phyloP scores from a whole-genome alignment of 176 grass and related monocot genomes.

The Thinopyrum elongatum region DNA sequence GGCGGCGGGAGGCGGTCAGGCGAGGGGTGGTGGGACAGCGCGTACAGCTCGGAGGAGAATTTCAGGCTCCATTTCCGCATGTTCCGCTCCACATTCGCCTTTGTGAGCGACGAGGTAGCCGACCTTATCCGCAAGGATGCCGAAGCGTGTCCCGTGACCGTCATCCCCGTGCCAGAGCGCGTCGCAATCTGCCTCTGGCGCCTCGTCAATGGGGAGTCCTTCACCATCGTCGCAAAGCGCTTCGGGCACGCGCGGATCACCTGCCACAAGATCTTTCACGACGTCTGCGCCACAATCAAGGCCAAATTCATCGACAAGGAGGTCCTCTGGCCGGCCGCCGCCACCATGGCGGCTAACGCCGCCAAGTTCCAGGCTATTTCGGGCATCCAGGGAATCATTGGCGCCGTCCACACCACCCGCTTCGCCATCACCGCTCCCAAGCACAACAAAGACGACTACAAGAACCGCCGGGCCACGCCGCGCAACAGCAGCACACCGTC shows the following conservation, averaged over 20 bases:
- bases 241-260: constrained; percentile 80
- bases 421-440: constrained; percentile 83
- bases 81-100: constrained; percentile 68
- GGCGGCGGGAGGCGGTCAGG: constrained; percentile 53
- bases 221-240: constrained; percentile 52
- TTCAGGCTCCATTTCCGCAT: constrained; percentile 85
- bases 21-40: constrained; percentile 84
- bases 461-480: constrained; percentile 77
- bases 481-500: constrained; percentile 65
- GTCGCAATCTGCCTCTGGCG: constrained; percentile 81
- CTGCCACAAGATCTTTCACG: constrained; percentile 80
- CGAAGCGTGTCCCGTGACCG: neutral
- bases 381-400: constrained; percentile 62
- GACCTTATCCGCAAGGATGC: constrained; percentile 64
- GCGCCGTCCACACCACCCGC: constrained; percentile 81
- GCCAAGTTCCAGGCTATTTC: constrained; percentile 42
- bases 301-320: constrained; percentile 50
- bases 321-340: constrained; percentile 47
- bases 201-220: constrained; percentile 65
- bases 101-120: constrained; percentile 57
- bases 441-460: constrained; percentile 55
- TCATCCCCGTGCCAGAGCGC: constrained; percentile 76
- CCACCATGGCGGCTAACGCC: neutral
- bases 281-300: constrained; percentile 75
- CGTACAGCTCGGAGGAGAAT: constrained; percentile 45